These are phyloP conservation scores for Amylocystis lapponica DNA, from an alignment of 768 basidiomycete genomes.

Conservation along the genomic window DNA sequence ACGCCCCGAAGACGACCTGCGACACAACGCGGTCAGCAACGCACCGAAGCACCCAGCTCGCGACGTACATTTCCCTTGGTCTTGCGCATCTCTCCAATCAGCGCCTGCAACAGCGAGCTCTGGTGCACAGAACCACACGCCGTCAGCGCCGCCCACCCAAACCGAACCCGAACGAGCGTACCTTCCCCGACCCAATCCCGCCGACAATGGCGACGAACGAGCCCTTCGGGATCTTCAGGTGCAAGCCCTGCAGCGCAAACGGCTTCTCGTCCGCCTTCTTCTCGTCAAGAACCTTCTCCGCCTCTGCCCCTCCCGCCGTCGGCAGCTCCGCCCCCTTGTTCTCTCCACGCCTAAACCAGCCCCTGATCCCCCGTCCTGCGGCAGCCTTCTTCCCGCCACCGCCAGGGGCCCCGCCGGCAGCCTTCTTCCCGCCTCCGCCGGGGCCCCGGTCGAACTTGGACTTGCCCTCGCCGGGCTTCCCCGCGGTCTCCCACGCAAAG, in stretches of 20 bases:
- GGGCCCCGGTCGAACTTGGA: constrained; percentile 13
- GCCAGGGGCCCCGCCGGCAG: constrained; percentile 19
- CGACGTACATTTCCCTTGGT: constrained; percentile 44
- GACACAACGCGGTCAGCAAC: background rate
- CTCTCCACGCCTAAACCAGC: constrained; percentile 9
- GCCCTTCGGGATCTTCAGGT: constrained; percentile 67
- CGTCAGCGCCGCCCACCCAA: constrained; percentile 16
- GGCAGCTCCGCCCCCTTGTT: constrained; percentile 16
- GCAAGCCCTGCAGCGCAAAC: constrained; percentile 63
- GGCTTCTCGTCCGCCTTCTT: constrained; percentile 29
- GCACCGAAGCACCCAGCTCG: too few species aligned
- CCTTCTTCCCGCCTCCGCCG: constrained; percentile 22
- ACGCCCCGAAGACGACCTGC: constrained; percentile 39
- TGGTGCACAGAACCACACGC: constrained; percentile 19
- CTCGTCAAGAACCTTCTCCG: constrained; percentile 11
- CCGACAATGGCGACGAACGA: constrained; percentile 76
- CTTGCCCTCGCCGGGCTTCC: constrained; percentile 20
- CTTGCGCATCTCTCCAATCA: constrained; percentile 82
- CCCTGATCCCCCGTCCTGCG: constrained; percentile 6
- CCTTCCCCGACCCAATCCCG: constrained; percentile 71
- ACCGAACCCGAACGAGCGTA: constrained; percentile 22
- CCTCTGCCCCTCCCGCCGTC: constrained; percentile 13
- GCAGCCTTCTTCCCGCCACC: constrained; percentile 5
- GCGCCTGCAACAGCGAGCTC: constrained; percentile 67
- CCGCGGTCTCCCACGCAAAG: constrained; percentile 81